Base-by-base conservation (phyloP, 2,329 filamentous ascomycete genomes). In the Exophiala sp. region DNA sequence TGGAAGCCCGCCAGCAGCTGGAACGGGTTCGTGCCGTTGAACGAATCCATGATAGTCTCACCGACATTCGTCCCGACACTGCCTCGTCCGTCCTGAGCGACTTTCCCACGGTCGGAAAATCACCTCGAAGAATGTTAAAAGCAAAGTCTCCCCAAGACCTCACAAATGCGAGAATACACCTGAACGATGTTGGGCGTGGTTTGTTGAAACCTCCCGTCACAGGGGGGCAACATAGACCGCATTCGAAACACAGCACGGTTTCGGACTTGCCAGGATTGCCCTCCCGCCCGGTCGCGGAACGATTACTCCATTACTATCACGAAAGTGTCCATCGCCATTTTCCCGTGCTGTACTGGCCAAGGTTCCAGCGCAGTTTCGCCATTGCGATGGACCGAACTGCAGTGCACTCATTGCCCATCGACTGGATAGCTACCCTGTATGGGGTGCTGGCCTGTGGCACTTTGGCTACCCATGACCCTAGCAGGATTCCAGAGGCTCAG, bases 331-430 rank as follows among this genome's bases (percentile, higher is more conserved):
- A 97, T 65, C 78, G 82, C 24, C 83, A 87, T 66, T 84, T 90
- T 59, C 93, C 93, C 0, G 82, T 95, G 37, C 63, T 97, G 8
- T 88, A 97, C 66, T 94, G 90, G 86, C 86, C 88, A 1, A 85
- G 79, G 0, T 94, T 97, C 61, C 76, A 84, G 60, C 75, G 79
- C 41, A 79, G 85, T 44, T 85, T 91, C 53, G 87, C 95, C 49
- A 76, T 81, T 7, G 73, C 95, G 5, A 95, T 95, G 67, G 78
- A 79, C 48, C 70, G 72, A 35, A 79, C 81, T 2, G 78, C 77
- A 37, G 73, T 85, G 14, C 72, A 78, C 23, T 77, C 78, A 2
- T 73, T 80, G 5, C 73, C 84, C 0, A 76, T 81, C 13, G 80
- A 83, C 29, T 95, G 88, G 82, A 74, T 85, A 27, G 83, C 88